phyloP scores from a whole-genome alignment of 202 grass and related monocot genomes.

The Bolboschoenoplectus hybrid region DNA sequence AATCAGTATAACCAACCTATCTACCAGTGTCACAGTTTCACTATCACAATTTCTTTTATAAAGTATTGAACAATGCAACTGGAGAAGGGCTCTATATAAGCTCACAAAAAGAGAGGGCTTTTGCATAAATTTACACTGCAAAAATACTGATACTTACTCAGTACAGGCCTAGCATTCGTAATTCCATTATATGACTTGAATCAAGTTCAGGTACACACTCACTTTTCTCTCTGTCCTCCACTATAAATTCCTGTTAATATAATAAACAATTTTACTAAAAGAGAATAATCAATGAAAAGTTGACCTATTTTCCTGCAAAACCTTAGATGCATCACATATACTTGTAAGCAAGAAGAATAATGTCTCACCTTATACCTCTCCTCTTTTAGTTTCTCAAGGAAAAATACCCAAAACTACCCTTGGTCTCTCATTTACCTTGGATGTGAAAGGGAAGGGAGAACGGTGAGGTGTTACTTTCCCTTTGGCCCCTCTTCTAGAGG shows the following conservation, averaged over 20 bases:
- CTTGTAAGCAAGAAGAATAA: not conserved
- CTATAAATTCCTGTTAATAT: conserved; percentile 80
- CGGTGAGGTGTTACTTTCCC: not conserved
- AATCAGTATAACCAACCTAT: not conserved
- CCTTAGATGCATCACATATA: not conserved
- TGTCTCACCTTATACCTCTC: not conserved
- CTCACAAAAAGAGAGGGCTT: not conserved
- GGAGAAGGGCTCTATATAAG: not conserved
- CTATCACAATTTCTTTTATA: conserved; percentile 11
- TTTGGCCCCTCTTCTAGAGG: not conserved
- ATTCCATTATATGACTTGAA: conserved; percentile 80
- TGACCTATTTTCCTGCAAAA: not conserved
- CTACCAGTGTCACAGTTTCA: not conserved
- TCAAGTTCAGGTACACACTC: conserved; percentile 73
- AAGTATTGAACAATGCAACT: not conserved
- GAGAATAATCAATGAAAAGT: conserved; percentile 21
- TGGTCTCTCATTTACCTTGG: not conserved
- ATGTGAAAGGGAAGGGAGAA: not conserved
- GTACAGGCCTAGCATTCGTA: conserved; percentile 89
- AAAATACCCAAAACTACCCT: not conserved
- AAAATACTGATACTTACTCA: conserved; percentile 50
- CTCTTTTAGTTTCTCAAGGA: not conserved
- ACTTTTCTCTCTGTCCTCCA: conserved; percentile 83
- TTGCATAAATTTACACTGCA: conserved; percentile 15
- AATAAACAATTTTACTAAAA: conserved; percentile 31